A percentile compares a stretch with the other conserved stretches of the same genome.
Conservation (phyloP, 495 filamentous ascomycete genomes). For the Clohesyomyces aquaticus region DNA sequence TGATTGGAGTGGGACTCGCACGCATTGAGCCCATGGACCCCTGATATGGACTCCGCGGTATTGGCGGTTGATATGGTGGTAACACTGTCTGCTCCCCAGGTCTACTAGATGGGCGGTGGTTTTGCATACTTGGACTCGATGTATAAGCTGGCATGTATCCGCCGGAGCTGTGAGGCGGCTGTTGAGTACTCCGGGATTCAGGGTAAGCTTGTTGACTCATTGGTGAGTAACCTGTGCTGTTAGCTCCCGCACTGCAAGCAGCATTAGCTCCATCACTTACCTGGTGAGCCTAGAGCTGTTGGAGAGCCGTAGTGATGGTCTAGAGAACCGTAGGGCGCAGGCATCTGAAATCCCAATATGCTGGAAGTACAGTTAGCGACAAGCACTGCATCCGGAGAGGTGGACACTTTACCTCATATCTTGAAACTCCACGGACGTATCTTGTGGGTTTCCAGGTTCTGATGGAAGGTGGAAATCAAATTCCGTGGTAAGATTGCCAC, state of each 20-base stretch:
- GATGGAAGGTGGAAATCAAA: constrained; percentile 31
- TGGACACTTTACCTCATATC: constrained; percentile 38
- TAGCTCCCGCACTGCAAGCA: constrained; percentile 2
- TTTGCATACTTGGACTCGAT: constrained; percentile 25
- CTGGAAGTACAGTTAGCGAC: no score
- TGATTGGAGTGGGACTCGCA: constrained; percentile 34
- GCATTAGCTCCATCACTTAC: constrained; percentile 4
- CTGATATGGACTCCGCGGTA: constrained; percentile 37
- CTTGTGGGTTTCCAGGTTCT: constrained; percentile 25
- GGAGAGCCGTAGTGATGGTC: constrained; percentile 35
- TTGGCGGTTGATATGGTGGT: constrained; percentile 35
- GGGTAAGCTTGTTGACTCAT: constrained; percentile 30
- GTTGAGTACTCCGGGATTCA: constrained; percentile 15
- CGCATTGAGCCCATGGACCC: constrained; percentile 34
- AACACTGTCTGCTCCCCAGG: constrained; percentile 19
- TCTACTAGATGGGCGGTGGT: constrained; percentile 23
- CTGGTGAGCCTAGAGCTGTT: constrained; percentile 27
- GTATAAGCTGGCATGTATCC: constrained; percentile 26
- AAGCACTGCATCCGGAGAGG: no score
- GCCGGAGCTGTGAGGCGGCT: constrained; percentile 22
- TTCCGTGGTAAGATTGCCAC: constrained; percentile 14
- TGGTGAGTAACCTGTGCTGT: constrained; percentile 26
- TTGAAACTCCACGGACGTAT: constrained; percentile 35
- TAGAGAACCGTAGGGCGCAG: constrained; percentile 36
- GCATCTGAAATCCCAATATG: constrained; percentile 39